Evolutionary conservation across 164 flowering plant genomes (phyloP).

Genomic region (Liriodendron chinense): DNA sequence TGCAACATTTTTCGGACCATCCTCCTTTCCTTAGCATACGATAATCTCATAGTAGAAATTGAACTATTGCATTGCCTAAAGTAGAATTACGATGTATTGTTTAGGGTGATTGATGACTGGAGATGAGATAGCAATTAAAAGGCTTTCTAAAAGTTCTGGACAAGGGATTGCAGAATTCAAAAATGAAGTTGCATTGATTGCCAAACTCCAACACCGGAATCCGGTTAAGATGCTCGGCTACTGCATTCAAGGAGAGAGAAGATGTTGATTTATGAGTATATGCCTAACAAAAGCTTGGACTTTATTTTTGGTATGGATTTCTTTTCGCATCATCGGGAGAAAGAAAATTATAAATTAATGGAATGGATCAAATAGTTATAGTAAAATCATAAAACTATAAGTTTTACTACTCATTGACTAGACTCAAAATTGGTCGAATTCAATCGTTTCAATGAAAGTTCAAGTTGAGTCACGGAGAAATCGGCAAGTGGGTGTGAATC

Average conservation of each 20-base stretch:
- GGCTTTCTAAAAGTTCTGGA: slow-evolving; percentile 28
- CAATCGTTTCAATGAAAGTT: too few relatives aligned
- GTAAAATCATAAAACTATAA: too few relatives aligned
- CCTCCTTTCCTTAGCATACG: too few relatives aligned
- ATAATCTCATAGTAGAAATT: too few relatives aligned
- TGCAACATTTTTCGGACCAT: too few relatives aligned
- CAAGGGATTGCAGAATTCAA: slow-evolving; percentile 42
- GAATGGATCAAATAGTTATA: too few relatives aligned
- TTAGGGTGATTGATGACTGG: slow-evolving; percentile 30
- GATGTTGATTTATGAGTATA: slow-evolving; percentile 43
- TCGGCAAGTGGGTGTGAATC: too few relatives aligned
- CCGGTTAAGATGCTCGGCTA: slow-evolving; percentile 46
- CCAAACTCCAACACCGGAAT: slow-evolving; percentile 54
- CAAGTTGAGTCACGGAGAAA: too few relatives aligned
- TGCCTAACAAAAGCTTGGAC: slow-evolving; percentile 38
- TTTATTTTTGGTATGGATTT: slow-evolving; percentile 26
- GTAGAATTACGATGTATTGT: not conserved
- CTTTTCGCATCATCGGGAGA: not conserved
- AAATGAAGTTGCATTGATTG: slow-evolving; percentile 39
- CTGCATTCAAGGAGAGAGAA: slow-evolving; percentile 36
- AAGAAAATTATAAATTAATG: too few relatives aligned
- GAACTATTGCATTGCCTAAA: too few relatives aligned
- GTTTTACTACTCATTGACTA: too few relatives aligned
- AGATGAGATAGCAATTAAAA: slow-evolving; percentile 45
- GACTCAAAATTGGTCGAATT: too few relatives aligned